phyloP scores from a whole-genome alignment of 2,329 filamentous ascomycete genomes.

The Neodidymelliopsis sp. region DNA sequence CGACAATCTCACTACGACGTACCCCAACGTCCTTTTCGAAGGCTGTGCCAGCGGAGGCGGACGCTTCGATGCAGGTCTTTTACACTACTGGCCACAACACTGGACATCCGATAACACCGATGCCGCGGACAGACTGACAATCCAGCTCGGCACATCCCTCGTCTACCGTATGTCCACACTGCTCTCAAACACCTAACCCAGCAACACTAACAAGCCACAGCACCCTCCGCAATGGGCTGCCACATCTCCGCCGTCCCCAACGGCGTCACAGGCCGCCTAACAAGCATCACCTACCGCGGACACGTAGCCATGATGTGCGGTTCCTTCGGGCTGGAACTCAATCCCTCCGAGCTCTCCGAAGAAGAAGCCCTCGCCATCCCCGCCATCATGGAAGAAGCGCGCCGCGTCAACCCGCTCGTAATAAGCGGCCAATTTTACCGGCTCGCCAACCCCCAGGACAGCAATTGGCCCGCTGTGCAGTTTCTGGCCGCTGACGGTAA shows the following conservation, averaged over 20 bases:
- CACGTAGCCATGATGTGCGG: conserved; percentile 75
- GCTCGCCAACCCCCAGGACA: conserved; percentile 63
- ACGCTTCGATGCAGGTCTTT: conserved; percentile 68
- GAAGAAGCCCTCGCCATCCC: conserved; percentile 64
- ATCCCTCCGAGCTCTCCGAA: conserved; percentile 60
- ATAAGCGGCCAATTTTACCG: conserved; percentile 67
- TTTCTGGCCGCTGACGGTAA: conserved; percentile 63
- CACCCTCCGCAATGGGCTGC: conserved; percentile 69
- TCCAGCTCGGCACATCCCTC: conserved; percentile 70
- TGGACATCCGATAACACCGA: conserved; percentile 74
- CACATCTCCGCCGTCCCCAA: conserved; percentile 70
- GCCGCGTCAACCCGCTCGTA: conserved; percentile 66
- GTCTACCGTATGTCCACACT: too few species aligned
- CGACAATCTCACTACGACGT: conserved; percentile 64
- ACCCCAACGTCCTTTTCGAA: conserved; percentile 70
- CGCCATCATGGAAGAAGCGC: conserved; percentile 61
- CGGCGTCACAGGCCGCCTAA: conserved; percentile 62
- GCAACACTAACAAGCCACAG: too few species aligned
- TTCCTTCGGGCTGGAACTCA: conserved; percentile 70
- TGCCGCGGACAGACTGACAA: conserved; percentile 65
- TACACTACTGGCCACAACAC: conserved; percentile 70
- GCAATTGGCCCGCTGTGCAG: conserved; percentile 68
- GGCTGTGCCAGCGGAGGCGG: conserved; percentile 71
- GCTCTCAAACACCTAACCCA: too few species aligned
- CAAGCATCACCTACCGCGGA: conserved; percentile 66